Conservation (phyloP, 352 stramenopile genomes). For the Nothophytophthora sp. region DNA sequence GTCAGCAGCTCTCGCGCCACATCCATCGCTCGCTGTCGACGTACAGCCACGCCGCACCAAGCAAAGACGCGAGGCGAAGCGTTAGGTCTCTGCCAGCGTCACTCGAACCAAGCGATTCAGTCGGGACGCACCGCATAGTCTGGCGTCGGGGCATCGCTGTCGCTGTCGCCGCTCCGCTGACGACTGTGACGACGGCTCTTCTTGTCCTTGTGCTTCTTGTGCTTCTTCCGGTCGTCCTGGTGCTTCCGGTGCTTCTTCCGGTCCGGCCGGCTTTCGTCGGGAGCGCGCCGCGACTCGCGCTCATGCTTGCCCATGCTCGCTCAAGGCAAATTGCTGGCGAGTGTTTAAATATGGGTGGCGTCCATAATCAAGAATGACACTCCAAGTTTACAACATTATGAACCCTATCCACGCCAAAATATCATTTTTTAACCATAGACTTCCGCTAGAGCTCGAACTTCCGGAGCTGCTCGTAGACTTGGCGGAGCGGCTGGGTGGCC, state of each 20-base stretch:
- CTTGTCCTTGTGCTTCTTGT: conserved; percentile 37
- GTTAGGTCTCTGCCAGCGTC: too few relatives aligned
- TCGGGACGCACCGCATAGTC: conserved; percentile 23
- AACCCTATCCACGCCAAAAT: conserved; percentile 7
- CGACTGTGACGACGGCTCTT: conserved; percentile 11
- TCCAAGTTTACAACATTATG: too few relatives aligned
- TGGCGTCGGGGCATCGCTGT: conserved; percentile 7
- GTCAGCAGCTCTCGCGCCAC: conserved; percentile 58
- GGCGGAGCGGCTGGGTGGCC: conserved; percentile 69
- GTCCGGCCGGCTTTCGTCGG: conserved; percentile 16
- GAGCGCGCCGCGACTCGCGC: conserved; percentile 14
- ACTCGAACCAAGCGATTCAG: background rate
- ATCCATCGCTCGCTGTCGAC: conserved; percentile 29
- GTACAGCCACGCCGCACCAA: background rate
- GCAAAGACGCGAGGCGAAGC: too few relatives aligned
- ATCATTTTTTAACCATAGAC: conserved; percentile 22
- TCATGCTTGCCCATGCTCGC: conserved; percentile 33
- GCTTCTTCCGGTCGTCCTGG: conserved; percentile 33
- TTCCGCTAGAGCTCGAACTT: conserved; percentile 60
- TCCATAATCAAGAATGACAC: too few relatives aligned
- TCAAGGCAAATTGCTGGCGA: too few relatives aligned
- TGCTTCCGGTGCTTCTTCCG: conserved; percentile 35
- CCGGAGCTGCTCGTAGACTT: conserved; percentile 80
- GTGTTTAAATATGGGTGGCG: too few relatives aligned
- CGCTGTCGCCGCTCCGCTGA: conserved; percentile 9